Evolutionary conservation across 257 asterid species (phyloP).

Genomic region (Nicotiana obtusifolia): DNA sequence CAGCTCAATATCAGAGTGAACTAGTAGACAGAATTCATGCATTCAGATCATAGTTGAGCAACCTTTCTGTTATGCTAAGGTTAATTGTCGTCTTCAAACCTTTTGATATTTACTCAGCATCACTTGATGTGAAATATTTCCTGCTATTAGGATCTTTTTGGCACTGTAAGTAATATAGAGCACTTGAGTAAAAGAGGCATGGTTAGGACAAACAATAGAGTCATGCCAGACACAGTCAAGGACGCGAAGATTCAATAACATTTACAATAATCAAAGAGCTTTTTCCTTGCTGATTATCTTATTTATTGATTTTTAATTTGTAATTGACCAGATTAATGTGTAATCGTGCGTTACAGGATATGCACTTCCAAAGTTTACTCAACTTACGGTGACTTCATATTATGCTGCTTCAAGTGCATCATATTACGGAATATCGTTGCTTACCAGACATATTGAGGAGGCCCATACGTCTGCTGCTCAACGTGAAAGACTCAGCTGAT

Average conservation of each 20-base stretch:
- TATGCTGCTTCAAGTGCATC: slow-evolving; percentile 84
- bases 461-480: slow-evolving; percentile 40
- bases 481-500: slow-evolving; percentile 47
- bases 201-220: background rate
- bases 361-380: slow-evolving; percentile 74
- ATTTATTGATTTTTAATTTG: background rate
- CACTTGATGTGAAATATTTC: too few relatives aligned
- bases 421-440: slow-evolving; percentile 65
- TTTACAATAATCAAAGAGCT: background rate
- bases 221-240: background rate
- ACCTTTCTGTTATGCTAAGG: background rate
- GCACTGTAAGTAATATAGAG: background rate
- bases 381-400: slow-evolving; percentile 71
- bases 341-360: slow-evolving; percentile 39
- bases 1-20: background rate
- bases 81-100: background rate
- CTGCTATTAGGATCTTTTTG: background rate
- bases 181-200: background rate
- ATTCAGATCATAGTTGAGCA: background rate
- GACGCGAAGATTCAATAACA: background rate
- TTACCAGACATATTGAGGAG: slow-evolving; percentile 66
- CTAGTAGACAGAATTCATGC: background rate
- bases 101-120: too few relatives aligned
- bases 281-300: background rate
- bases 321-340: background rate